phyloP scores from a whole-genome alignment of 1,284 basidiomycete genomes.

The Stygiomarasmius scandens region DNA sequence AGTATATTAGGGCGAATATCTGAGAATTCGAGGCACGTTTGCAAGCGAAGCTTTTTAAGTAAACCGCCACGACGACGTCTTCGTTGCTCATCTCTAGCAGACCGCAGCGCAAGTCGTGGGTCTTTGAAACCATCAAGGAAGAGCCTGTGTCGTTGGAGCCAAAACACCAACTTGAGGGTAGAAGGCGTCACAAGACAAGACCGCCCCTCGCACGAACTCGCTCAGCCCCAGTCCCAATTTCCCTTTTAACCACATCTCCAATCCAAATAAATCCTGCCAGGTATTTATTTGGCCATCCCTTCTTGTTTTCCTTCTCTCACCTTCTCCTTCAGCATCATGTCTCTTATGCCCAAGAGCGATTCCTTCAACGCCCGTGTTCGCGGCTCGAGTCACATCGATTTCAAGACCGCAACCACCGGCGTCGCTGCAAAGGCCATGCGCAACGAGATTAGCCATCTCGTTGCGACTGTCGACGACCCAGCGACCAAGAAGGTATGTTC shows the following conservation, averaged over 20 bases:
- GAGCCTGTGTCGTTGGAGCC: slow-evolving; percentile 38
- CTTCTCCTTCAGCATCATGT: slow-evolving; percentile 44
- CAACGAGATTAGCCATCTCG: slow-evolving; percentile 96
- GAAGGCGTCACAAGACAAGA: slow-evolving; percentile 64
- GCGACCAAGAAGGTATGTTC: slow-evolving; percentile 75
- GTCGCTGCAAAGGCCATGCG: slow-evolving; percentile 98
- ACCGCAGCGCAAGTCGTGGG: slow-evolving; percentile 37
- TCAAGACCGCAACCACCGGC: slow-evolving; percentile 98
- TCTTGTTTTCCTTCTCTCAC: slow-evolving; percentile 14
- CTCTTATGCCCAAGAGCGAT: slow-evolving; percentile 62
- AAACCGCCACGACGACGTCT: slow-evolving; percentile 19
- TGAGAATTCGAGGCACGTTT: slow-evolving; percentile 4
- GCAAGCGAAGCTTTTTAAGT: slow-evolving; percentile 1
- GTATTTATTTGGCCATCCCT: slow-evolving; percentile 32
- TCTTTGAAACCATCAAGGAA: slow-evolving; percentile 57
- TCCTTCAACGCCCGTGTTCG: slow-evolving; percentile 67
- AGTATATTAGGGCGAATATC: too few relatives aligned
- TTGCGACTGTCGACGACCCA: slow-evolving; percentile 80
- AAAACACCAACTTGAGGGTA: slow-evolving; percentile 23
- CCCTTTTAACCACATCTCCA: slow-evolving; percentile 63
- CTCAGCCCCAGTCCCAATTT: slow-evolving; percentile 63
- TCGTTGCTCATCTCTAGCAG: slow-evolving; percentile 9
- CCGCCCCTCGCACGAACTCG: slow-evolving; percentile 43
- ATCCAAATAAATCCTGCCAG: slow-evolving; percentile 54
- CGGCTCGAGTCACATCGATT: slow-evolving; percentile 78